Percentiles rank a stretch among this genome's conserved stretches.
Evolutionary conservation across 768 basidiomycete species (phyloP).

Genomic region (Phylloporus rhodoxanthus): DNA sequence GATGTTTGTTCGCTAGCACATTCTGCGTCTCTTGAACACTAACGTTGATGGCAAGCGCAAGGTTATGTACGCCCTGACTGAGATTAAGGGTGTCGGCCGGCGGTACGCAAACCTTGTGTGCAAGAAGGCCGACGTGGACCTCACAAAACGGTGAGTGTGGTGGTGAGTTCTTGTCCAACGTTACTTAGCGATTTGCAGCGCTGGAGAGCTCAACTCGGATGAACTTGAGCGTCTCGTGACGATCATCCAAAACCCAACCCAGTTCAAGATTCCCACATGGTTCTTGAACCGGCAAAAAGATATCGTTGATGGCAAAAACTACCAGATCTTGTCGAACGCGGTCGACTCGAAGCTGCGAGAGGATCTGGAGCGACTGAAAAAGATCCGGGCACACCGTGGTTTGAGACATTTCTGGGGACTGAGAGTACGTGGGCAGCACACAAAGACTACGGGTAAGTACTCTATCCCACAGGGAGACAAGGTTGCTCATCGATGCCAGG

Average conservation of each 20-base stretch:
- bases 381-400: constrained; percentile 96
- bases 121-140: constrained; percentile 99
- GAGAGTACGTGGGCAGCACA: constrained; percentile 97
- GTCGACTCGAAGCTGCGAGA: constrained; percentile 98
- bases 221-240: constrained; percentile 98
- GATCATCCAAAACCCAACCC: constrained; percentile 98
- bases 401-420: constrained; percentile 91
- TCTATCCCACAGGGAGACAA: not conserved
- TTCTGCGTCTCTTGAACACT: constrained; percentile 97
- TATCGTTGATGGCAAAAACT: constrained; percentile 94
- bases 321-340: constrained; percentile 90
- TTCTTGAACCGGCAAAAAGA: constrained; percentile 99
- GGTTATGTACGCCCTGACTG: constrained; percentile 98
- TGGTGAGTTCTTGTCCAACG: not conserved
- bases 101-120: constrained; percentile 98
- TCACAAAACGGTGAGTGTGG: constrained; percentile 88
- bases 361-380: constrained; percentile 97
- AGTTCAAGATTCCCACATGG: constrained; percentile 99
- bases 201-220: constrained; percentile 98
- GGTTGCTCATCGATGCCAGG: constrained; percentile 39
- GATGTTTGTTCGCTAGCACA: constrained; percentile 59
- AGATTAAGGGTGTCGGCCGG: constrained; percentile 99
- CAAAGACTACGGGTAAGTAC: constrained; percentile 87
- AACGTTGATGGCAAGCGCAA: constrained; percentile 99
- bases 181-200: constrained; percentile 44